A percentile compares a stretch with the other conserved stretches of the same genome.
Evolutionary conservation across 768 basidiomycete genomes (phyloP).

Genomic region (Neoboletus brunneissimus): DNA sequence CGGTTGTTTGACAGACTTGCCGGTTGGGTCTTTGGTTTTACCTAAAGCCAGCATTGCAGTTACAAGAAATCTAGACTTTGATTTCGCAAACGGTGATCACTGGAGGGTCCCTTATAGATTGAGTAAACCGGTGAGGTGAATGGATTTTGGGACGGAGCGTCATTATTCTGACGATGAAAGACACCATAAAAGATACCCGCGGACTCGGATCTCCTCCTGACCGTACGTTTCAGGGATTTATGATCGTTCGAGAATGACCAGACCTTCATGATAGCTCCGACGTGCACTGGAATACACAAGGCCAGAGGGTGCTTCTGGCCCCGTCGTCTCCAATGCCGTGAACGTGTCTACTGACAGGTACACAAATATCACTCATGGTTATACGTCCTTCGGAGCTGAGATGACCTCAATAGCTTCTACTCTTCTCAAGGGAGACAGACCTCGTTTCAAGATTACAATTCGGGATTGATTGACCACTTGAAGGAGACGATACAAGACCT

Average conservation of each 20-base stretch:
- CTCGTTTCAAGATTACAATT: constrained; percentile 75
- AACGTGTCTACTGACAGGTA: constrained; percentile 87
- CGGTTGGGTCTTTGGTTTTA: constrained; percentile 74
- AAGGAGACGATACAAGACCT: constrained; percentile 49
- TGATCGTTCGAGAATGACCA: background rate
- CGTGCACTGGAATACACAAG: constrained; percentile 44
- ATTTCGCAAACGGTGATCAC: constrained; percentile 51
- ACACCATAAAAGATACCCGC: constrained; percentile 46
- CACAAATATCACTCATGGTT: constrained; percentile 1
- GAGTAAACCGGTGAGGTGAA: constrained; percentile 54
- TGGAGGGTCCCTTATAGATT: constrained; percentile 54
- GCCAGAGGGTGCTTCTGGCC: constrained; percentile 35
- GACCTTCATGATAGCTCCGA: constrained; percentile 40
- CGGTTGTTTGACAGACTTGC: constrained; percentile 63
- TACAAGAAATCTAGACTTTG: constrained; percentile 72
- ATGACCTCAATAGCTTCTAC: constrained; percentile 57
- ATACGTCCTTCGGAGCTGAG: constrained; percentile 6
- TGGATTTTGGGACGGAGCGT: background rate
- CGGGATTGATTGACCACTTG: constrained; percentile 56
- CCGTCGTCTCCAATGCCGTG: constrained; percentile 43
- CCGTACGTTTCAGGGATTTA: constrained; percentile 38
- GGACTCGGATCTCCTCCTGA: constrained; percentile 50
- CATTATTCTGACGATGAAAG: constrained; percentile 2
- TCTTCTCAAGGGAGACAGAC: constrained; percentile 84
- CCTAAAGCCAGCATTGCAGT: constrained; percentile 68